Evolutionary conservation across 2,329 filamentous ascomycete genomes (phyloP).

Genomic region (Emericellopsis atlantica): DNA sequence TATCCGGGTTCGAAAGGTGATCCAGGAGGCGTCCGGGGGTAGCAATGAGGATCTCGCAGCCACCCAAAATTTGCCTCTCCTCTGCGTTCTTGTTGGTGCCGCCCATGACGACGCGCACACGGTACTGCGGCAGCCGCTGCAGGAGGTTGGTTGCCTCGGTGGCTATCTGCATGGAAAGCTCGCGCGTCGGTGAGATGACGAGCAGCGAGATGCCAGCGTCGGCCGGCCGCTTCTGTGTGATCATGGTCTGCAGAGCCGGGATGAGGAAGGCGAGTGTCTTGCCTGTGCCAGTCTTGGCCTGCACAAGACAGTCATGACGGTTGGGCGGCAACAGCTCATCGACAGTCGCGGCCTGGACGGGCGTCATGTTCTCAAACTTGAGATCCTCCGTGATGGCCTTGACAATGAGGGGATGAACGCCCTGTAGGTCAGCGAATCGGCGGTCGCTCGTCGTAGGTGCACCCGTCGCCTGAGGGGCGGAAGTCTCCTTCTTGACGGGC

Average conservation of each 20-base stretch:
- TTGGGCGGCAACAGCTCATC: slow-evolving; percentile 30
- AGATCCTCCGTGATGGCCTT: slow-evolving; percentile 34
- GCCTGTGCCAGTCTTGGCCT: slow-evolving; percentile 89
- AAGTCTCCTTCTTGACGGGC: too few relatives aligned
- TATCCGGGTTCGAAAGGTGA: slow-evolving; percentile 79
- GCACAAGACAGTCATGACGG: slow-evolving; percentile 79
- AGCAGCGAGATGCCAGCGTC: slow-evolving; percentile 67
- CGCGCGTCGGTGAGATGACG: slow-evolving; percentile 83
- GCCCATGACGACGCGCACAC: slow-evolving; percentile 40
- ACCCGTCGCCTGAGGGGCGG: too few relatives aligned
- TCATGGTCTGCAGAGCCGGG: slow-evolving; percentile 83
- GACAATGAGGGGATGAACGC: slow-evolving; percentile 32
- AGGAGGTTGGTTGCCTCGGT: slow-evolving; percentile 88
- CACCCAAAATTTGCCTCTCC: slow-evolving; percentile 85
- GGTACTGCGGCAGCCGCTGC: slow-evolving; percentile 84
- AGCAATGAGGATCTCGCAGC: slow-evolving; percentile 87
- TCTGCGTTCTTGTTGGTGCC: slow-evolving; percentile 85
- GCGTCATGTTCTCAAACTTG: slow-evolving; percentile 39
- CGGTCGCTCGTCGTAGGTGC: too few relatives aligned
- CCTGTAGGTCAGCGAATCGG: slow-evolving; percentile 1
- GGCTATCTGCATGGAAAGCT: slow-evolving; percentile 91
- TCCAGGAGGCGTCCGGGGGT: slow-evolving; percentile 92
- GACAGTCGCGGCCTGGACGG: slow-evolving; percentile 40
- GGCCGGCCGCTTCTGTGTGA: slow-evolving; percentile 29
- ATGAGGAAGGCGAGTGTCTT: slow-evolving; percentile 95